Evolutionary conservation across 768 basidiomycete genomes (phyloP), one percentile per base, ranked within the genome.

Genomic region (Coprinopsis cinerea): DNA sequence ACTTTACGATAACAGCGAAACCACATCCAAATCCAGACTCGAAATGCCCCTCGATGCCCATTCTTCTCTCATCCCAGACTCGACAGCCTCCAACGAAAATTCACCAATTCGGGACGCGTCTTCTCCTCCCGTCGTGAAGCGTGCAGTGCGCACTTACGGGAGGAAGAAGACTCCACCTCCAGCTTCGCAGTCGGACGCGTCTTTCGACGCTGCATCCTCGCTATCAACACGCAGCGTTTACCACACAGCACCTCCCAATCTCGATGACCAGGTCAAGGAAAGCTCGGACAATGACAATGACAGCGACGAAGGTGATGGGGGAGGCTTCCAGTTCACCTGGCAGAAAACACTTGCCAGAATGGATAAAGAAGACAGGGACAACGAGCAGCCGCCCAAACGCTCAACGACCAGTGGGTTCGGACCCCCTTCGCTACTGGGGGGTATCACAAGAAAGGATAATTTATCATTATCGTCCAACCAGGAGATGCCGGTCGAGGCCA

Each of bases 81-180:
- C 69, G 14, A 69, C 66, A 10, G 42, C 59, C 23, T 63, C 68
- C n/a, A n/a, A n/a, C n/a, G n/a, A n/a, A 14, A 66, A 65, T 5
- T 69, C 70, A 36, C 61, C 66, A n/a, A n/a, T n/a, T 27, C 58
- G 54, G 22, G 49, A 49, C 9, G 23, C 35, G 36, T 45, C 57
- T 51, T 47, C 57, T 30, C 54, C 62, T 17, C 37, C 47, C n/a
- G 45, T 54, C 30, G 61, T 71, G 44, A 75, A 68, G 59, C 72
- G 74, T 39, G 57, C 70, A 2, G 42, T 60, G 23, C 65, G 68
- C 40, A 76, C 71, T 1, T 78, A 78, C 63, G 74, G 76, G n/a
- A 68, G 72, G 39, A 52, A 47, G 44, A 46, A 37, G 22, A 41
- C 26, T 32, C 51, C 45, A 23, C 7, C 18, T 41, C 27, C 28